Evolutionary conservation across 2,329 filamentous ascomycete species (phyloP).

Genomic region (Pleochaeta shiraiana): DNA sequence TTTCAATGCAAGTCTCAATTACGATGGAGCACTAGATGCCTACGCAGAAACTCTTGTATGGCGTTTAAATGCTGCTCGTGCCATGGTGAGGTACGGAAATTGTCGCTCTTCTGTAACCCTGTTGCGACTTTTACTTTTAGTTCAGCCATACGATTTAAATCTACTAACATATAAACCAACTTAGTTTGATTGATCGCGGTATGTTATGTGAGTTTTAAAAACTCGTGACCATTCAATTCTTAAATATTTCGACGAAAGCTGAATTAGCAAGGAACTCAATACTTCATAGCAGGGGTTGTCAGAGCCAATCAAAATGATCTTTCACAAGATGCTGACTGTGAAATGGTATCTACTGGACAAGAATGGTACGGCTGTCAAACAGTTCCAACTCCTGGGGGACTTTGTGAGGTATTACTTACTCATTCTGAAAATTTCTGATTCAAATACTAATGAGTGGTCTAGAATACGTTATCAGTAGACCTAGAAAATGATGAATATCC

Average conservation of each 20-base stretch:
- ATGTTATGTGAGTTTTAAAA: neutral
- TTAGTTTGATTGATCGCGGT: conserved; percentile 12
- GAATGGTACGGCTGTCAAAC: conserved; percentile 15
- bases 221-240: neutral
- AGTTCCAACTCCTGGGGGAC: conserved; percentile 12
- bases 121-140: too few species aligned
- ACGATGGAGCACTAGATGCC: conserved; percentile 18
- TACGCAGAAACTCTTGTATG: conserved; percentile 27
- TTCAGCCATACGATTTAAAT: neutral
- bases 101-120: too few species aligned
- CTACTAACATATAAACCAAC: conserved; percentile 5
- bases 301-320: neutral
- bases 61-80: conserved; percentile 17
- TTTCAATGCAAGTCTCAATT: conserved; percentile 14
- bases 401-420: conserved; percentile 14
- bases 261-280: conserved; percentile 10
- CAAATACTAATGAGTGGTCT: neutral
- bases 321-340: neutral
- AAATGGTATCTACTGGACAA: conserved; percentile 7
- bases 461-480: conserved; percentile 11
- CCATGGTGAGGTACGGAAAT: conserved; percentile 14
- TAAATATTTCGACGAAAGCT: neutral
- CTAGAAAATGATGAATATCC: conserved; percentile 8
- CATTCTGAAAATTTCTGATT: neutral
- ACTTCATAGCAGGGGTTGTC: conserved; percentile 13